Base-by-base conservation (phyloP, 139 green algal species). In the Micractinium sp. region DNA sequence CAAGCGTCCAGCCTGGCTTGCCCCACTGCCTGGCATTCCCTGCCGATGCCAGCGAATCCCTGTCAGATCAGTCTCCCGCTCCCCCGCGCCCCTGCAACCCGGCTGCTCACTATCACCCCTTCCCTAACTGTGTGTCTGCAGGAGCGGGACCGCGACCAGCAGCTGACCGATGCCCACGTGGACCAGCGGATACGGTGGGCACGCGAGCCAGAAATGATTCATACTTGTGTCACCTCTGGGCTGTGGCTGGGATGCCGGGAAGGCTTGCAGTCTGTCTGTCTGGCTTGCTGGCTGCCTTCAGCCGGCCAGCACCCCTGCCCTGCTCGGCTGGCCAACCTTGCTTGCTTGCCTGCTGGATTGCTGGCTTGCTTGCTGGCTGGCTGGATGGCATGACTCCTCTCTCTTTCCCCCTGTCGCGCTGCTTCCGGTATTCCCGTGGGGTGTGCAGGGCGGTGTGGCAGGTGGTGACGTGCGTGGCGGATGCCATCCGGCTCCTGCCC, bases 381-480 rank as follows among this genome's bases (percentile, higher is more conserved):
- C 67, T 75, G 67, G 1, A 75, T 22, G 41, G 7, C 73, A 20
- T 35, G 35, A 2, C 9, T 23, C 74, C 74, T 19, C 74, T 80
- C 35, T 5, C 14, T 39, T 5, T 14, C 13, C 74, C 16, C 33
- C 74, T 7, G 22, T 19, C 1, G 35, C 3, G 19, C 76, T 41
- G 76, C 18, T 1, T 22, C 67, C 36, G 15, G 14, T 56, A 20
- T 18, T n/a, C 0, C 33, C 0, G 47, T 56, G 9, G n/a, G n/a
- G n/a, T 9, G 16, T n/a, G 82, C 82, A 87, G 82, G 67, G 83
- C 83, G 15, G 89, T 92, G 63, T 92, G 89, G 89, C 85, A 85
- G 53, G 89, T 92, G 25, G 89, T 92, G 85, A 86, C 89, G 41
- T 80, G 89, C 36, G 89, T 93, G 79, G 89, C 91, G 39, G 89